Evolutionary conservation across 2,329 filamentous ascomycete species (phyloP), one percentile per base, ranked within the genome.

Genomic region (Lasiodiplodia sp.): DNA sequence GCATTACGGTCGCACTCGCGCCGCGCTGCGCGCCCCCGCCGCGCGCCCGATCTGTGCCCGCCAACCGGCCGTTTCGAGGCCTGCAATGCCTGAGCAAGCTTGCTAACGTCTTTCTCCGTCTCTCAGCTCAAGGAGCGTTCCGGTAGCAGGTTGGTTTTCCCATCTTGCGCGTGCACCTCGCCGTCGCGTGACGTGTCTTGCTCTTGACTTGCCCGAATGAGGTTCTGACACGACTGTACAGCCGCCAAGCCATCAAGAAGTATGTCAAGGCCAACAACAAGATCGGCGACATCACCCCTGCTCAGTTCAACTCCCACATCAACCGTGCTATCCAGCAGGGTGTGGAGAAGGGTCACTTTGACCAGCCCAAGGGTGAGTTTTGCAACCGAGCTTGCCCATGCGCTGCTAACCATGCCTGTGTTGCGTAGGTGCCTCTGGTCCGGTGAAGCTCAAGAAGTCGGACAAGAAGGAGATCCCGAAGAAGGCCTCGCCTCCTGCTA

Each of bases 361-460:
- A 90, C 78, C 93, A 95, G 81, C 94, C 94, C 77, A 97, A 97
- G 89, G 94, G 93, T 93, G 87, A 74, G 88, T 85, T 25, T 52
- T 51, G 28, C 38, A 18, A 11, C n/a, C 62, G 16, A 7, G 64
- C 44, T 38, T 62, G 52, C 63, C 53, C 4, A 64, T 11, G 11
- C n/a, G n/a, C 40, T 18, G 51, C 63, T 66, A 34, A 66, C 25
- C 49, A 12, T 28, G 11, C 16, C n/a, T 21, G 12, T 47, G 66
- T 69, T 64, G 28, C 5, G 28, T 69, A 94, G 91, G 92, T 76
- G 87, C 93, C 70, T 97, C 94, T 72, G 94, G 94, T 70, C 92
- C 93, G 73, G 93, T 96, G 82, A 97, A 97, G 91, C 90, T 97
- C 70, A 91, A 91, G 70, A 95, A 95, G 89, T 94, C 93, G 86